These are phyloP conservation scores for Cercophora sp. DNA, from an alignment of 495 filamentous ascomycete species.

Conservation along the genomic window DNA sequence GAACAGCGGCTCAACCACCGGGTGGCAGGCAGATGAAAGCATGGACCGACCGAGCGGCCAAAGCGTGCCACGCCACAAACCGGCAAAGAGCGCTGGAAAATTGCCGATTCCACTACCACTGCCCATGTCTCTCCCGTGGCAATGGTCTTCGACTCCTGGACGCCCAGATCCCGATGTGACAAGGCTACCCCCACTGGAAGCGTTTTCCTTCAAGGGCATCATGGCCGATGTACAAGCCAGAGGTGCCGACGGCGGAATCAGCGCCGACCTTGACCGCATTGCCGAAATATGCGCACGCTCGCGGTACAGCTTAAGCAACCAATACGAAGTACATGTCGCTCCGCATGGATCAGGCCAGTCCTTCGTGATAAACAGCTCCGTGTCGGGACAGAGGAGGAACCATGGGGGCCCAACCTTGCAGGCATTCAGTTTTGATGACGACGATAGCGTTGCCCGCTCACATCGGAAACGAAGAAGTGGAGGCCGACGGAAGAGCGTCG, in stretches of 20 bases:
- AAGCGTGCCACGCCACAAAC: constrained; percentile 29
- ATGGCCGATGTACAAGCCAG: constrained; percentile 44
- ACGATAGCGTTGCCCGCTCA: constrained; percentile 23
- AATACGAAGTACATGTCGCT: constrained; percentile 56
- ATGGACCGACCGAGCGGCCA: constrained; percentile 11
- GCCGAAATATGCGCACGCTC: constrained; percentile 56
- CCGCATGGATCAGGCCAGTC: constrained; percentile 48
- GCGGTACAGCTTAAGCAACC: constrained; percentile 52
- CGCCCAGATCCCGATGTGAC: constrained; percentile 20
- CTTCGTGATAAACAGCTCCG: constrained; percentile 22
- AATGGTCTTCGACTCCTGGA: constrained; percentile 16
- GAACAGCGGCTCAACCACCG: constrained; percentile 14
- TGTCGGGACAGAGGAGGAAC: constrained; percentile 17
- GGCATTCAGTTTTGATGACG: constrained; percentile 46
- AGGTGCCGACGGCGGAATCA: constrained; percentile 30
- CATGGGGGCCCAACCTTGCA: constrained; percentile 44
- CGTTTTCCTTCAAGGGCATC: constrained; percentile 57
- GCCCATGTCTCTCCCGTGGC: constrained; percentile 19
- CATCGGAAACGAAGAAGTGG: constrained; percentile 26
- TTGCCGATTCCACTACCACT: constrained; percentile 9
- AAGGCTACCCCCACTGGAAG: constrained; percentile 49
- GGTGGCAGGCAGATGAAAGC: background rate
- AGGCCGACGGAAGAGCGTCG: constrained; percentile 39
- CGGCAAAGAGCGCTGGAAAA: constrained; percentile 24
- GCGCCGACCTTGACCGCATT: constrained; percentile 52